A percentile compares a stretch with the other conserved stretches of the same genome.
These are phyloP conservation scores for Solanum chacoense DNA, from an alignment of 305 asterid species.

Conservation along the genomic window DNA sequence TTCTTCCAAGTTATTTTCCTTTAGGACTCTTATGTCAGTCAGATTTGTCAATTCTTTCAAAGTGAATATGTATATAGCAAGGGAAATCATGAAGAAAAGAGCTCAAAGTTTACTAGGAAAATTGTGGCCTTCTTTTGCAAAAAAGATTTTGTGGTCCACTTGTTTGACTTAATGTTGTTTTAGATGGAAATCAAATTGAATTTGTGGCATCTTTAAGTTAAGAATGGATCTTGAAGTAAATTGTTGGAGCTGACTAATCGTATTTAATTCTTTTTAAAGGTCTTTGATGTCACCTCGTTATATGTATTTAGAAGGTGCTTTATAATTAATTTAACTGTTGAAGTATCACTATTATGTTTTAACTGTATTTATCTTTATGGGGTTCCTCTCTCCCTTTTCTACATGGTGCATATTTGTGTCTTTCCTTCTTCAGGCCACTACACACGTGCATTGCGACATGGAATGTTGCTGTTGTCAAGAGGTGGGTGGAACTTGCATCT, in stretches of 20 bases:
- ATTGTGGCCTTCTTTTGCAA: background rate
- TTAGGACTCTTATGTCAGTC: background rate
- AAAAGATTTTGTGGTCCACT: background rate
- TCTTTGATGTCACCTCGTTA: background rate
- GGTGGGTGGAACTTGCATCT: constrained; percentile 92
- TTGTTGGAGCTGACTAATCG: background rate
- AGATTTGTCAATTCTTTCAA: background rate
- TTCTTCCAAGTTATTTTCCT: background rate
- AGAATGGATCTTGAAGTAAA: background rate
- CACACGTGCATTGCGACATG: constrained; percentile 84
- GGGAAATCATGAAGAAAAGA: background rate
- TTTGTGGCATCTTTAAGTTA: background rate
- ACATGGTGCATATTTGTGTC: constrained; percentile 10
- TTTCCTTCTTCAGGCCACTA: constrained; percentile 62
- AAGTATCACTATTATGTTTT: background rate
- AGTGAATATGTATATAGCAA: background rate
- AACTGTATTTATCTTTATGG: background rate
- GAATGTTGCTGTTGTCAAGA: constrained; percentile 85
- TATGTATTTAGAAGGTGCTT: background rate
- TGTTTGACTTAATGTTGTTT: background rate
- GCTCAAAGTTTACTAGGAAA: background rate
- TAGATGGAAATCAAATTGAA: background rate
- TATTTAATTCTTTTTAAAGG: background rate
- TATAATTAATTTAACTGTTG: background rate
- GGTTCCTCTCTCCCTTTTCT: constrained; percentile 9